Percentiles rank a stretch among this genome's conserved stretches.
Evolutionary conservation across 1,139 yeast genomes (phyloP).

Genomic region (Hemisphaericaspora lyxosophila): DNA sequence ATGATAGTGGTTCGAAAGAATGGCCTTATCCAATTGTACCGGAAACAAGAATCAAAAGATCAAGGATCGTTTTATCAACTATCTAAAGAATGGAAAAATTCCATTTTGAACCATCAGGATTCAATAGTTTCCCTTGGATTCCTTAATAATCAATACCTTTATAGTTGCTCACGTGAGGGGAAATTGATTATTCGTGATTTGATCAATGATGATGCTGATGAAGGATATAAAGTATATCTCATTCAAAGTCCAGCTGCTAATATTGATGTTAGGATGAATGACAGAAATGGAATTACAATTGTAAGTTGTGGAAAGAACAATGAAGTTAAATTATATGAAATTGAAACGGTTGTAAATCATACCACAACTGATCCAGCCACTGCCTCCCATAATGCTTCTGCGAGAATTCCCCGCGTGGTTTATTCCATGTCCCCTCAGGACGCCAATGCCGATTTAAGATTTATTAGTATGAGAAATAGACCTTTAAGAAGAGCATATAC

Average conservation of each 20-base stretch:
- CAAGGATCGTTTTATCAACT: conserved; percentile 20
- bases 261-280: conserved; percentile 23
- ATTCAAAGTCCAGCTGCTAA: conserved; percentile 39
- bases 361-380: too few relatives aligned
- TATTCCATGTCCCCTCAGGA: background rate
- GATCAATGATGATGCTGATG: conserved; percentile 38
- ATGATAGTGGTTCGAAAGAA: conserved; percentile 28
- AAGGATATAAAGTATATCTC: conserved; percentile 28
- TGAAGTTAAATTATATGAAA: conserved; percentile 36
- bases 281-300: conserved; percentile 18
- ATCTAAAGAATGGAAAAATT: conserved; percentile 40
- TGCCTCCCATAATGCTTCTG: background rate
- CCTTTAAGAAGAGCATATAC: conserved; percentile 15
- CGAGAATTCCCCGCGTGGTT: background rate
- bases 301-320: conserved; percentile 49
- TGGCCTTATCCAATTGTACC: conserved; percentile 36
- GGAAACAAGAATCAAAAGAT: conserved; percentile 11
- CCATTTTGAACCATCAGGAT: conserved; percentile 22
- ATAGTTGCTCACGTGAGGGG: conserved; percentile 48
- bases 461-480: conserved; percentile 5
- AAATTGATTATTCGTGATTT: conserved; percentile 44
- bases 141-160: conserved; percentile 32
- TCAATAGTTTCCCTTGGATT: conserved; percentile 25
- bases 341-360: too few relatives aligned
- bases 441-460: conserved; percentile 5